phyloP scores from a whole-genome alignment of 2,329 filamentous ascomycete species.

The Ascochyta lentis region DNA sequence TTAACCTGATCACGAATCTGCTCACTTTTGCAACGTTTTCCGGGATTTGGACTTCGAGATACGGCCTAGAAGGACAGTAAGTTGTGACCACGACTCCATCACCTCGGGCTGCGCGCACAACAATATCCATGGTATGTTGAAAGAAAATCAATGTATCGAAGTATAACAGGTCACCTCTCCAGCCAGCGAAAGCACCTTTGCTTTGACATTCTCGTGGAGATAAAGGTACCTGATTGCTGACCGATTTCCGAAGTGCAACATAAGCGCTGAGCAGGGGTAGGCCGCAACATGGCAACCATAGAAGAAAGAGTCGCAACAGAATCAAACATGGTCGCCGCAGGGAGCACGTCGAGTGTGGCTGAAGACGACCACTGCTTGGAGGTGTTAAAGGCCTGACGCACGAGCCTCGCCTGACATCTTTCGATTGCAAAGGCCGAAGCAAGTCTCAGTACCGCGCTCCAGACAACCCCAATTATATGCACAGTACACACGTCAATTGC shows the following conservation, averaged over 20 bases:
- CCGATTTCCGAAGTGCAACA: background rate
- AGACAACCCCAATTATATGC: no score
- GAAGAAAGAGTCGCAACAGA: no score
- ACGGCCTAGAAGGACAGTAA: background rate
- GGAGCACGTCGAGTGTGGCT: no score
- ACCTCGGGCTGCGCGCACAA: background rate
- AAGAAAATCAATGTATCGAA: no score
- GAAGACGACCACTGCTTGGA: background rate
- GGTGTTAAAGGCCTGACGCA: background rate
- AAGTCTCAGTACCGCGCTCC: no score
- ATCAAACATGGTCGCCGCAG: background rate
- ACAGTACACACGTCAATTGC: background rate
- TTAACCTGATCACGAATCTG: background rate
- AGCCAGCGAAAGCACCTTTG: no score
- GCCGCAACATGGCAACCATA: no score
- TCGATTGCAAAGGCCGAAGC: no score
- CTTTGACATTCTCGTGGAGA: no score
- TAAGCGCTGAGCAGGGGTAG: background rate
- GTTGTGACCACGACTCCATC: background rate
- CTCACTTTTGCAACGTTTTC: background rate
- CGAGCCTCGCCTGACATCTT: slow-evolving; percentile 1
- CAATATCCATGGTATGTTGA: background rate
- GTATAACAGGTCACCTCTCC: no score
- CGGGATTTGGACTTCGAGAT: background rate
- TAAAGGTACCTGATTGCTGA: background rate